Conservation (phyloP, 306 rosid genomes). For the Sechiopsis laciniata region DNA sequence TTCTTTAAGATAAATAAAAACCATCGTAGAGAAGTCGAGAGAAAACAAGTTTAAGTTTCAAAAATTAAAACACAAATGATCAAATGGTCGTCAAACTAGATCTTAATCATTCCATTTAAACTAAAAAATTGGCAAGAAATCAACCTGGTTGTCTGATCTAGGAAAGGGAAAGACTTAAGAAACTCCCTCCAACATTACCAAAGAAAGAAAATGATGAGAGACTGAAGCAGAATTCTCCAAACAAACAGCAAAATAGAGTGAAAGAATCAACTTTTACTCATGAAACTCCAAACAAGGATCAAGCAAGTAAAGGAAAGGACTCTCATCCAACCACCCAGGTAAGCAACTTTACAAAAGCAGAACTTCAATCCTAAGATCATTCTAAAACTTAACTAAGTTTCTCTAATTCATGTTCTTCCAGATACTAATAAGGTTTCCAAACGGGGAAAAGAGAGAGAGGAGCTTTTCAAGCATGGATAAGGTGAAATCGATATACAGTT, state of each 20-base stretch:
- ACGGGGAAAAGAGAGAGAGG: constrained; percentile 75
- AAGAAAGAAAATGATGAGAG: constrained; percentile 34
- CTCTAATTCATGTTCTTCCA: constrained; percentile 15
- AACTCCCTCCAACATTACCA: constrained; percentile 29
- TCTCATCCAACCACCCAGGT: constrained; percentile 49
- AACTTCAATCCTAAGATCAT: neutral
- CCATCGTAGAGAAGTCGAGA: no score
- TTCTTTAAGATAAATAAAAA: no score
- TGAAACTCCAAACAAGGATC: constrained; percentile 37
- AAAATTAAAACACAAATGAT: no score
- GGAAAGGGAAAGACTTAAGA: constrained; percentile 47
- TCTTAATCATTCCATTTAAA: neutral
- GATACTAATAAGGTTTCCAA: constrained; percentile 76
- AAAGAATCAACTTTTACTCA: constrained; percentile 27
- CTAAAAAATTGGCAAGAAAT: constrained; percentile 18
- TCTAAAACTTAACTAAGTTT: neutral
- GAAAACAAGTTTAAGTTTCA: no score
- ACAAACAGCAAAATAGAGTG: constrained; percentile 25
- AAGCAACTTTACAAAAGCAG: neutral
- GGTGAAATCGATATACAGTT: constrained; percentile 55
- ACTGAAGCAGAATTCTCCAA: constrained; percentile 28
- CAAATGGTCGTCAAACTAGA: no score
- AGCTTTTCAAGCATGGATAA: constrained; percentile 56
- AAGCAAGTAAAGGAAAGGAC: constrained; percentile 31
- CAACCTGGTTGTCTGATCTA: constrained; percentile 23